Conservation (phyloP, 352 stramenopile genomes). For the Phytophthora aleatoria region DNA sequence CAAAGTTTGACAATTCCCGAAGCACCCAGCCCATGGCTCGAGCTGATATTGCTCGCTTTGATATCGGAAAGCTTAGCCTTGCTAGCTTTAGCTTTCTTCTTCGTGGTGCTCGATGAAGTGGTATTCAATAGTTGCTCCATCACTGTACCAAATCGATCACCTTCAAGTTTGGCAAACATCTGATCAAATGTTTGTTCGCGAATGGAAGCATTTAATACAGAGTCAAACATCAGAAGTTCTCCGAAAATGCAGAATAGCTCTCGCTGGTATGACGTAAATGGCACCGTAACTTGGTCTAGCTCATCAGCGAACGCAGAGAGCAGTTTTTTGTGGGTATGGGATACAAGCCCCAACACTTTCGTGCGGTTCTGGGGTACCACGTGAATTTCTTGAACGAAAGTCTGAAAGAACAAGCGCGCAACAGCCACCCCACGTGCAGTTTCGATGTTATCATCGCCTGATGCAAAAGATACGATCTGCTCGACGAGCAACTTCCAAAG, state of each 20-base stretch:
- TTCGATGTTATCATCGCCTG: constrained; percentile 10
- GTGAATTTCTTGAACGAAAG: constrained; percentile 83
- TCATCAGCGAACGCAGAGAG: constrained; percentile 38
- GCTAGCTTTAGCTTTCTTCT: constrained; percentile 27
- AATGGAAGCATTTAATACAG: constrained; percentile 42
- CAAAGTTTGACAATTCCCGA: constrained; percentile 81
- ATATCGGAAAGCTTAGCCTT: neutral
- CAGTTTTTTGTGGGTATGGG: constrained; percentile 58
- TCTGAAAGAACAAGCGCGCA: constrained; percentile 73
- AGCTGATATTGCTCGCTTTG: constrained; percentile 4
- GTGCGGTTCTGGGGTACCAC: constrained; percentile 74
- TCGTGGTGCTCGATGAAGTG: constrained; percentile 3
- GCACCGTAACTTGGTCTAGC: constrained; percentile 17
- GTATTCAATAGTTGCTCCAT: constrained; percentile 49
- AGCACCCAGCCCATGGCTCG: constrained; percentile 33
- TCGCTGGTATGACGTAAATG: constrained; percentile 50
- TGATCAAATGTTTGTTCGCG: constrained; percentile 53
- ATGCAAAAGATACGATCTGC: constrained; percentile 41
- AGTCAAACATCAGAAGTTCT: constrained; percentile 76
- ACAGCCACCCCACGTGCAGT: constrained; percentile 42
- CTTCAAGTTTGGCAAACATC: constrained; percentile 49
- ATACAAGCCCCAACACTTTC: constrained; percentile 59
- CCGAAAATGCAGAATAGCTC: constrained; percentile 80
- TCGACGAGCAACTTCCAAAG: constrained; percentile 75
- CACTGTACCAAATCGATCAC: constrained; percentile 34